Evolutionary conservation across 192 early-diverging fungal species (phyloP).

Genomic region (Entrophospora sp.): DNA sequence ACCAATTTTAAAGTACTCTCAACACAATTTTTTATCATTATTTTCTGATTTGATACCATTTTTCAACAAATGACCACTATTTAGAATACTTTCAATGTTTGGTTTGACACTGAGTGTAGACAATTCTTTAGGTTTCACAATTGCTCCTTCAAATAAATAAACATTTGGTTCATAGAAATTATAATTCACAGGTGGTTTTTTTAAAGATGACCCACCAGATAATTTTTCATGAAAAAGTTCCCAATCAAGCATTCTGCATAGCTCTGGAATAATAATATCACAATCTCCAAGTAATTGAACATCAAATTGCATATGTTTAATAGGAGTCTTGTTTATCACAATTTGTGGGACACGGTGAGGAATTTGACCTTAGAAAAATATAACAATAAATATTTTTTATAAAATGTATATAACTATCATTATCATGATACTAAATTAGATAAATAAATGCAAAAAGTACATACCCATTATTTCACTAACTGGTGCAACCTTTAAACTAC

Average conservation of each 20-base stretch:
- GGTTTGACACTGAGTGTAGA: neutral
- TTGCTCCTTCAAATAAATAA: conserved; percentile 45
- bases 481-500: conserved; percentile 89
- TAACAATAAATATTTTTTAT: neutral
- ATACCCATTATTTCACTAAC: conserved; percentile 81
- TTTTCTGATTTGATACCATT: too few relatives aligned
- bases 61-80: too few relatives aligned
- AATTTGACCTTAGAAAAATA: conserved; percentile 45
- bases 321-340: conserved; percentile 83
- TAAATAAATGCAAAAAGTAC: neutral
- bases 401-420: too few relatives aligned
- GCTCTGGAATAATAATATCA: conserved; percentile 72
- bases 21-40: too few relatives aligned
- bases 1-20: too few relatives aligned
- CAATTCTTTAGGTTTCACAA: conserved; percentile 19
- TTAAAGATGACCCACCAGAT: conserved; percentile 40
- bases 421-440: neutral
- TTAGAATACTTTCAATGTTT: neutral
- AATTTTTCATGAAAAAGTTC: conserved; percentile 58
- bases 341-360: conserved; percentile 80
- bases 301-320: conserved; percentile 83
- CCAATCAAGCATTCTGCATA: conserved; percentile 70
- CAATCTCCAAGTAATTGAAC: conserved; percentile 79
- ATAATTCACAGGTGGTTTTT: conserved; percentile 19
- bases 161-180: conserved; percentile 27